Percentiles rank a stretch among this genome's conserved stretches.
Conservation (phyloP, 2,329 filamentous ascomycete species). For the Simplicillium sp. region DNA sequence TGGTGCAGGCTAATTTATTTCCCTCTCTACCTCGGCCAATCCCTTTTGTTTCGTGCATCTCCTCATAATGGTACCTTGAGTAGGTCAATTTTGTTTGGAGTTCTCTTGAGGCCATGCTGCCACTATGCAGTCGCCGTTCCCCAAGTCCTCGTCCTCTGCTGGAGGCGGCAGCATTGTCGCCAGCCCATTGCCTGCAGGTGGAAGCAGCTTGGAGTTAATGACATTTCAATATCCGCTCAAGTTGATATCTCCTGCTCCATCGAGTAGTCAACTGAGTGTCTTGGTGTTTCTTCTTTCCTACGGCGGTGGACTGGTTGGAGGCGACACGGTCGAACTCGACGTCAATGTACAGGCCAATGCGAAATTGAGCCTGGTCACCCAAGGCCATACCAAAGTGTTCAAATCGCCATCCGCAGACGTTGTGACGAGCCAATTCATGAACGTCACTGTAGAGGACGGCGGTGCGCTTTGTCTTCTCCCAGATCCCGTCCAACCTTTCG, state of each 20-base stretch:
- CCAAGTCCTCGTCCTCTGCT: slow-evolving; percentile 60
- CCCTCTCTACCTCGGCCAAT: no score
- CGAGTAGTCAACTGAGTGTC: slow-evolving; percentile 55
- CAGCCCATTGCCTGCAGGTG: slow-evolving; percentile 59
- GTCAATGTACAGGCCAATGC: slow-evolving; percentile 56
- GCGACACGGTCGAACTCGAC: slow-evolving; percentile 68
- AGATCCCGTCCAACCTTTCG: slow-evolving; percentile 89
- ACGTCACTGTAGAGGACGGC: slow-evolving; percentile 36
- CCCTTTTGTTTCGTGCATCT: no score
- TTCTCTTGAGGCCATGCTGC: neutral
- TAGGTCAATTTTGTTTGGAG: neutral
- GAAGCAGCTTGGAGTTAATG: slow-evolving; percentile 63
- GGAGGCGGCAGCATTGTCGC: slow-evolving; percentile 74
- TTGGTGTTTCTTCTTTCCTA: slow-evolving; percentile 89
- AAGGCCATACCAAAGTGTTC: slow-evolving; percentile 93
- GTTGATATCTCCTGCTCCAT: slow-evolving; percentile 70
- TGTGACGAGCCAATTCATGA: slow-evolving; percentile 48
- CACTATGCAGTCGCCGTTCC: slow-evolving; percentile 61
- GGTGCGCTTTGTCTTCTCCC: slow-evolving; percentile 62
- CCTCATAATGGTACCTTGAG: no score
- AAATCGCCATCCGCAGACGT: slow-evolving; percentile 55
- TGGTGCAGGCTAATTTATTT: no score
- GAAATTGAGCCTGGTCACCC: slow-evolving; percentile 57
- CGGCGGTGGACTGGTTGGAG: slow-evolving; percentile 83
- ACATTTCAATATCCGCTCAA: slow-evolving; percentile 94